Evolutionary conservation across 129 eudicot species (phyloP).

Genomic region (Saussurea involucrata): DNA sequence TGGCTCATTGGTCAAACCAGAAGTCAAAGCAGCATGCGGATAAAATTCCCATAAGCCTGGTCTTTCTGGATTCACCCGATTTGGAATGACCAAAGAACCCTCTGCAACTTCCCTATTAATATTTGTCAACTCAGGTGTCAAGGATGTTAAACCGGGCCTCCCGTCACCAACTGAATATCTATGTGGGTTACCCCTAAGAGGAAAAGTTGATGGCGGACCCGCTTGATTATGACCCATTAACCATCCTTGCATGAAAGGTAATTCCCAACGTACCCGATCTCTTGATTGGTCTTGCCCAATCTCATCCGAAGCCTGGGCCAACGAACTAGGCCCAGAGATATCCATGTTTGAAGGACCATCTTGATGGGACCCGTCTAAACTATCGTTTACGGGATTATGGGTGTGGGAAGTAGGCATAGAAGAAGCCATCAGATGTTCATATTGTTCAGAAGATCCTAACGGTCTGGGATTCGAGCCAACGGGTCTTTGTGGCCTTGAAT

Average conservation of each 20-base stretch:
- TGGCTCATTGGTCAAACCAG: constrained; percentile 22
- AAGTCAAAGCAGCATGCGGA: constrained; percentile 14
- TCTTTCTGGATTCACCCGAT: constrained; percentile 21
- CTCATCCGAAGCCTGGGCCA: constrained; percentile 10
- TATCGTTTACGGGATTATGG: constrained; percentile 8
- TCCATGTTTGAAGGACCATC: constrained; percentile 32
- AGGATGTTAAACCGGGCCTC: constrained; percentile 16
- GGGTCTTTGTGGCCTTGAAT: constrained; percentile 24
- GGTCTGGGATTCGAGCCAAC: constrained; percentile 18
- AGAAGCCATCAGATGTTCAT: constrained; percentile 25
- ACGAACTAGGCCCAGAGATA: constrained; percentile 19
- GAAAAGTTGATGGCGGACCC: constrained; percentile 35
- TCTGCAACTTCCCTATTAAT: constrained; percentile 8
- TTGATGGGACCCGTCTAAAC: constrained; percentile 23
- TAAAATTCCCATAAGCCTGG: constrained; percentile 21
- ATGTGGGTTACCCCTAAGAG: constrained; percentile 30
- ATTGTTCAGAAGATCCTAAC: constrained; percentile 30
- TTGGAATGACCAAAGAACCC: constrained; percentile 21
- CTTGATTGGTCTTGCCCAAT: constrained; percentile 29
- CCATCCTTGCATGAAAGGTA: constrained; percentile 77
- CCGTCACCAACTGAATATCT: constrained; percentile 26
- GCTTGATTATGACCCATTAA: constrained; percentile 67
- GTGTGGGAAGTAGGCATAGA: constrained; percentile 18
- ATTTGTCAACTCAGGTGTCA: constrained; percentile 15
- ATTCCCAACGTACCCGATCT: constrained; percentile 63